Conservation (phyloP, 371 early-diverging fungal genomes). For the Actinomortierella ambigua region DNA sequence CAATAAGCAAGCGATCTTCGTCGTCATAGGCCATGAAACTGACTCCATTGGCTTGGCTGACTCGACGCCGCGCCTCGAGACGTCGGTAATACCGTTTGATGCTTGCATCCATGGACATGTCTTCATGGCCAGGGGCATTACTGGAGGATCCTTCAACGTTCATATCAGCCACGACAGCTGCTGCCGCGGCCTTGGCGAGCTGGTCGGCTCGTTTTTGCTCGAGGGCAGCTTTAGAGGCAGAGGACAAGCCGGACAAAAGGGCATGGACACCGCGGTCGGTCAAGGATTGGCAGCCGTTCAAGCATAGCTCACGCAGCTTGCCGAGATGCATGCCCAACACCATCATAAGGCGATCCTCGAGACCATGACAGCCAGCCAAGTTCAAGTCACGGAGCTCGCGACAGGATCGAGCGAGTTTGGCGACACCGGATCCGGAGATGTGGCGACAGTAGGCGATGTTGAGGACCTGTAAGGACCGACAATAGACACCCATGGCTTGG, state of each 20-base stretch:
- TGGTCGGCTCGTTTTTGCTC: conserved; percentile 13
- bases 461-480: conserved; percentile 48
- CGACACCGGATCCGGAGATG: conserved; percentile 53
- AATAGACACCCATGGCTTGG: conserved; percentile 41
- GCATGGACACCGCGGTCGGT: conserved; percentile 50
- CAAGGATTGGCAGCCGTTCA: conserved; percentile 54
- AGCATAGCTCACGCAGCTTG: conserved; percentile 50
- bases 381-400: conserved; percentile 49
- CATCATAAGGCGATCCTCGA: conserved; percentile 53
- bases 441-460: conserved; percentile 62
- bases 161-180: no score
- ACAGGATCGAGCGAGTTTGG: conserved; percentile 46
- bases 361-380: conserved; percentile 54
- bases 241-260: conserved; percentile 36
- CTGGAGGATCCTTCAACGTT: no score
- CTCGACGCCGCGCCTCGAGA: no score
- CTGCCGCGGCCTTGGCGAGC: no score
- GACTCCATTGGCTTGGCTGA: no score
- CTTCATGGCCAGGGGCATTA: no score
- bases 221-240: conserved; percentile 2
- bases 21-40: no score
- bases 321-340: conserved; percentile 47
- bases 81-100: no score
- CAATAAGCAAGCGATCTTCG: no score
- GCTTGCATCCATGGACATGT: no score